Evolutionary conservation across 2,329 filamentous ascomycete genomes (phyloP), one percentile per base, ranked within the genome.

Genomic region (Curvularia sp.): DNA sequence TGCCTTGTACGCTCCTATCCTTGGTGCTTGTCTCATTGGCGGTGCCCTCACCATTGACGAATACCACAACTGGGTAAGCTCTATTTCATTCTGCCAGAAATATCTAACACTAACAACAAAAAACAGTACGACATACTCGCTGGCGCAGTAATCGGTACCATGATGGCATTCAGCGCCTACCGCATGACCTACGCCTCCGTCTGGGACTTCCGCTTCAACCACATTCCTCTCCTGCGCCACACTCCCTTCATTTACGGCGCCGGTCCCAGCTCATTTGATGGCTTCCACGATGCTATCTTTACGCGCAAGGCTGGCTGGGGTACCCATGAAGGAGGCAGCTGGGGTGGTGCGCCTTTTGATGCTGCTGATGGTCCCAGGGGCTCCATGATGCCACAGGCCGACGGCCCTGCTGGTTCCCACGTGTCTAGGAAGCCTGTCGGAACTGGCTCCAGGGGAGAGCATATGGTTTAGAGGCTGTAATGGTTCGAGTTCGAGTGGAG

Each of bases 31-130:
- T 2, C 79, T 92, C 2, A 90, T 92, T 43, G 88, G 84, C 1
- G 89, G 89, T 5, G 85, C 88, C 0, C 78, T 92, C 9, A 90
- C 88, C 0, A 90, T 92, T 56, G 79, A 92, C 63, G 86, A 90
- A 71, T 90, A 83, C 72, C 89, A 93, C 77, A 88, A 92, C 76
- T 69, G 54, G 60, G 62, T 63, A 50, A 46, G 57, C 22, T 20
- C 1, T 15, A 5, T 5, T 13, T 28, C 18, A 13, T 6, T 12
- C 9, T 12, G 20, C 9, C 3, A 3, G 30, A 6, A 1, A 4
- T 28, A 12, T 26, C 15, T 28, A 46, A 24, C 20, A 44, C 54
- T 50, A 49, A 61, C 43, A 15, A 10, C 1, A 4, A 7, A 3
- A 1, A 1, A 22, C 90, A 88, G 87, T 91, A 91, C 60, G 89